These are phyloP conservation scores for Gaertneriomyces semiglobifer DNA, from an alignment of 192 early-diverging fungal species.

Conservation along the genomic window DNA sequence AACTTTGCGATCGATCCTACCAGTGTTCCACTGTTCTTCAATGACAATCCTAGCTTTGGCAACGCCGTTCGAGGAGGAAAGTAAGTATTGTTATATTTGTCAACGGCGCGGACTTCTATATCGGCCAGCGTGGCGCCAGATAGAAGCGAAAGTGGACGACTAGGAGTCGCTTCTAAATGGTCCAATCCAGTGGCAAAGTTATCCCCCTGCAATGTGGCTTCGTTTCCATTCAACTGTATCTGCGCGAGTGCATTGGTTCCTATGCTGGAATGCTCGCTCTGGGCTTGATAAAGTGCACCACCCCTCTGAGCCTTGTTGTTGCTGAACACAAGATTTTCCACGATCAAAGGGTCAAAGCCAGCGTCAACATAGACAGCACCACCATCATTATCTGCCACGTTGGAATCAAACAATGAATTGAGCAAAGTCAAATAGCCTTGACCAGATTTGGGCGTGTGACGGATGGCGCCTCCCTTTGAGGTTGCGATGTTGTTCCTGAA, in stretches of 20 bases:
- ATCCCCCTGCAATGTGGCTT: conserved; percentile 18
- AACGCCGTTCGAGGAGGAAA: not conserved
- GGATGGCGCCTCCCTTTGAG: conserved; percentile 11
- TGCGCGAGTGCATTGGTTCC: not conserved
- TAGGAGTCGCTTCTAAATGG: not conserved
- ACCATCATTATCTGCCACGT: conserved; percentile 11
- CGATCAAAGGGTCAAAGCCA: too few relatives aligned
- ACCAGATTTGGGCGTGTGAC: not conserved
- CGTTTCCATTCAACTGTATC: not conserved
- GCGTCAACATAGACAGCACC: conserved; percentile 3
- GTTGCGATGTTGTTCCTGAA: conserved; percentile 7
- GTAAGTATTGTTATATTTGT: too few relatives aligned
- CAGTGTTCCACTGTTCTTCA: not conserved
- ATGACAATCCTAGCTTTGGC: not conserved
- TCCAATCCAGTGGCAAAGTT: conserved; percentile 17
- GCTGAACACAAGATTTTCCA: conserved; percentile 10
- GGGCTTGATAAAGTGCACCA: conserved; percentile 14
- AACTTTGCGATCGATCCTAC: too few relatives aligned
- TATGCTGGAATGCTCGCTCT: conserved; percentile 11
- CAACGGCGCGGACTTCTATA: not conserved
- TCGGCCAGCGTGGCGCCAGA: conserved; percentile 12
- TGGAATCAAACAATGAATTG: conserved; percentile 12
- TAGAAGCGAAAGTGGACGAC: not conserved
- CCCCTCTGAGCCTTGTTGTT: conserved; percentile 18
- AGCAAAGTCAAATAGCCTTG: not conserved